Evolutionary conservation across 768 basidiomycete species (phyloP).

Genomic region (Xerocomus spinulosus): DNA sequence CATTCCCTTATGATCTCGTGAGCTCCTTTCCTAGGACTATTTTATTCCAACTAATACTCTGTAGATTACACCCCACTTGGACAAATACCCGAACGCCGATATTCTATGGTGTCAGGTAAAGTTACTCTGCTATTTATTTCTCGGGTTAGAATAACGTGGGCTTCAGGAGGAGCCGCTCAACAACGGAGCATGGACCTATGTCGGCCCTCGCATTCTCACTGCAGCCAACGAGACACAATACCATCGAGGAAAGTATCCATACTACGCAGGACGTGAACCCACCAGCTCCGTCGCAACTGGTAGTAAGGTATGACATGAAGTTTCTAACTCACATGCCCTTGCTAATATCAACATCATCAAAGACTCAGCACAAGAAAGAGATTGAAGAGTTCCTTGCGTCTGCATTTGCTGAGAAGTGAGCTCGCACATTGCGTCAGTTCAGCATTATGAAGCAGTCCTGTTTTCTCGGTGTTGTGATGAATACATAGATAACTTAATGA

Average conservation of each 20-base stretch:
- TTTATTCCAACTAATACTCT: conserved; percentile 6
- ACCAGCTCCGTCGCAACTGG: conserved; percentile 91
- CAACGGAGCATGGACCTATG: conserved; percentile 96
- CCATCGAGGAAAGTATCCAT: conserved; percentile 87
- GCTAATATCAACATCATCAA: neutral
- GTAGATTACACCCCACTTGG: conserved; percentile 87
- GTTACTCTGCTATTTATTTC: neutral
- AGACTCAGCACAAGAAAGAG: conserved; percentile 88
- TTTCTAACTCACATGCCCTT: neutral
- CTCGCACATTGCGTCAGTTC: neutral
- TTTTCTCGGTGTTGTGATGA: neutral
- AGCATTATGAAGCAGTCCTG: neutral
- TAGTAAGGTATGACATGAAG: conserved; percentile 59
- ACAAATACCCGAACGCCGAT: conserved; percentile 94
- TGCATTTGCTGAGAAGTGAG: conserved; percentile 45
- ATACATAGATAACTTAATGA: conserved; percentile 7
- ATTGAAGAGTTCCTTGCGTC: conserved; percentile 66
- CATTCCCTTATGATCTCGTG: conserved; percentile 95
- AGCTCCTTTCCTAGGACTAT: conserved; percentile 16
- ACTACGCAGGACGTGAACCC: conserved; percentile 89
- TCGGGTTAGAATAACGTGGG: conserved; percentile 1
- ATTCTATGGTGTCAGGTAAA: conserved; percentile 85
- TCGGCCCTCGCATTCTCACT: conserved; percentile 89
- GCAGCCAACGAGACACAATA: conserved; percentile 87
- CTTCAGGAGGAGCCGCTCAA: conserved; percentile 88